phyloP scores from a whole-genome alignment of 805 yeast genomes.

The Candida broadrunensis region DNA sequence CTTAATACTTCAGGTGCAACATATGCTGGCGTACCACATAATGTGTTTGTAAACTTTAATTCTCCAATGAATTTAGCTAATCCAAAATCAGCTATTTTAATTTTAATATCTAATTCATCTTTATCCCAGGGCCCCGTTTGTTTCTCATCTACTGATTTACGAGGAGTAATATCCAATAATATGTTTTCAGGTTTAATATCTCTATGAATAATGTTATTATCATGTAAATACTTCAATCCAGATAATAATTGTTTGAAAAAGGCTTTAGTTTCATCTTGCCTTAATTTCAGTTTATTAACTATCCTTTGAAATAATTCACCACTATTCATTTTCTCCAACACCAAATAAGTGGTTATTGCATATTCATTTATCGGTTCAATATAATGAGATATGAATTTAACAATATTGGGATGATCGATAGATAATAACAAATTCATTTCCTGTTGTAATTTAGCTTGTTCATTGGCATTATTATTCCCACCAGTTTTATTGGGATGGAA shows the following conservation, averaged over 20 bases:
- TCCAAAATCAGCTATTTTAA: slow-evolving; percentile 85
- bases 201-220: slow-evolving; percentile 40
- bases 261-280: slow-evolving; percentile 61
- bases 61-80: slow-evolving; percentile 68
- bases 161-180: slow-evolving; percentile 49
- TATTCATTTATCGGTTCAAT: slow-evolving; percentile 52
- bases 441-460: slow-evolving; percentile 50
- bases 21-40: slow-evolving; percentile 86
- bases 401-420: slow-evolving; percentile 69
- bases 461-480: slow-evolving; percentile 20
- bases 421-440: slow-evolving; percentile 66
- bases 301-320: slow-evolving; percentile 77
- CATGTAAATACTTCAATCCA: slow-evolving; percentile 38
- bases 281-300: slow-evolving; percentile 57
- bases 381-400: slow-evolving; percentile 57
- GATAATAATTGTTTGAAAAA: slow-evolving; percentile 48
- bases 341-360: slow-evolving; percentile 55
- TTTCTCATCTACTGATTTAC: slow-evolving; percentile 19
- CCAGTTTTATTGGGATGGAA: slow-evolving; percentile 53
- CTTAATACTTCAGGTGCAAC: slow-evolving; percentile 77
- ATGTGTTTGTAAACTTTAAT: slow-evolving; percentile 66
- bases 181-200: slow-evolving; percentile 47
- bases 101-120: slow-evolving; percentile 58
- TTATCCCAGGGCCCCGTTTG: slow-evolving; percentile 57
- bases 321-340: slow-evolving; percentile 68